Conservation (phyloP, 2,329 filamentous ascomycete species). For the Cladosporium halotolerans region DNA sequence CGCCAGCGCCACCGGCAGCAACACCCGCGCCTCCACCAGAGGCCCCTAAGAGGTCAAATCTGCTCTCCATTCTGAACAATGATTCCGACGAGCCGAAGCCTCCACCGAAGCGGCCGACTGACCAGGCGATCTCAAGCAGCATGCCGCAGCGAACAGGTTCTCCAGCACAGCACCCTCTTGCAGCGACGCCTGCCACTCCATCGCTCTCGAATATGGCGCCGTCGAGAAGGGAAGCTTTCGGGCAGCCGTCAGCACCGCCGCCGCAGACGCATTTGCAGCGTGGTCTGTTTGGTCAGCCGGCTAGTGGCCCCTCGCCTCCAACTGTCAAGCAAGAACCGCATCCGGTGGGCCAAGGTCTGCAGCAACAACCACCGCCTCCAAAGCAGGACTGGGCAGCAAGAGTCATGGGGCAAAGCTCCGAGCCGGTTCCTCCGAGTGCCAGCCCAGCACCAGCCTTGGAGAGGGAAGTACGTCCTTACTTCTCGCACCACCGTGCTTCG, state of each 20-base stretch:
- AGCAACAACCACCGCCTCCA: conserved; percentile 17
- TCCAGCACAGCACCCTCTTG: conserved; percentile 7
- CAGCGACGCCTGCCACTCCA: conserved; percentile 13
- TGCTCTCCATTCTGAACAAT: conserved; percentile 30
- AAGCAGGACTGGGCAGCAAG: conserved; percentile 23
- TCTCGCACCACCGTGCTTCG: conserved; percentile 22
- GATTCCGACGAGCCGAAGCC: conserved; percentile 29
- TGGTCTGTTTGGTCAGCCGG: conserved; percentile 18
- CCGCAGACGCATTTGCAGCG: conserved; percentile 21
- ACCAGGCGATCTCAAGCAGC: background rate
- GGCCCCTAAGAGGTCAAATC: conserved; percentile 33
- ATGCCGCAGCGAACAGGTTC: conserved; percentile 2
- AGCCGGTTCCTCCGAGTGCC: background rate
- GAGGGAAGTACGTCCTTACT: conserved; percentile 26
- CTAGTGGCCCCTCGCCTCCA: conserved; percentile 17
- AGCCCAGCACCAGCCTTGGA: conserved; percentile 18
- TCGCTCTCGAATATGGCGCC: conserved; percentile 17
- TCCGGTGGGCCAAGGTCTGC: conserved; percentile 10
- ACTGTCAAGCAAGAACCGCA: conserved; percentile 25
- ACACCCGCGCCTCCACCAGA: conserved; percentile 22
- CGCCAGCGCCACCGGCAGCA: conserved; percentile 12
- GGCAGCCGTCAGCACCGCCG: conserved; percentile 20
- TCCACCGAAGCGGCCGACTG: conserved; percentile 21
- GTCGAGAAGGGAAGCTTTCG: conserved; percentile 23
- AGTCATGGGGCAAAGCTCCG: conserved; percentile 16